Evolutionary conservation across 2,329 filamentous ascomycete species (phyloP).

Genomic region (Graphium sp.): DNA sequence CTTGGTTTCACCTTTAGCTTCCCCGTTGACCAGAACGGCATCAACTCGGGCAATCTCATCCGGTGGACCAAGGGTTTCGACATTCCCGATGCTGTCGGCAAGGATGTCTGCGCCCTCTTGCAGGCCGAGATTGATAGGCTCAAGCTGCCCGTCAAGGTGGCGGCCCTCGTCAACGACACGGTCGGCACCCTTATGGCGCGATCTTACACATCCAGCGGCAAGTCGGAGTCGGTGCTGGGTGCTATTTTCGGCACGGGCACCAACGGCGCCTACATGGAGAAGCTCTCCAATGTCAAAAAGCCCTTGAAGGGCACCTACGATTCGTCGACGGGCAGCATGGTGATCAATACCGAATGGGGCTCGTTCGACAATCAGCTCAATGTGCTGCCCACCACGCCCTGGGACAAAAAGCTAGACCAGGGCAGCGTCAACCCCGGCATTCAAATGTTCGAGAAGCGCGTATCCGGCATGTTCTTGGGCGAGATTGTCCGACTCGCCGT

Average conservation of each 20-base stretch:
- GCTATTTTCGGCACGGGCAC: slow-evolving; percentile 96
- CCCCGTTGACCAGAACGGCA: slow-evolving; percentile 82
- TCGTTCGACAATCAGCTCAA: slow-evolving; percentile 91
- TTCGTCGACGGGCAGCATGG: slow-evolving; percentile 76
- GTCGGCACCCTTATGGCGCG: slow-evolving; percentile 96
- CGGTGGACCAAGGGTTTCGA: slow-evolving; percentile 99
- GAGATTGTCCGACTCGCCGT: slow-evolving; percentile 76
- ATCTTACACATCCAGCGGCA: slow-evolving; percentile 82
- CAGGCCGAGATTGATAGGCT: slow-evolving; percentile 81
- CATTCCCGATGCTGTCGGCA: slow-evolving; percentile 82
- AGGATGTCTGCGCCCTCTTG: slow-evolving; percentile 84
- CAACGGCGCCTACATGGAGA: slow-evolving; percentile 95
- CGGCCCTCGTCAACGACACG: slow-evolving; percentile 91
- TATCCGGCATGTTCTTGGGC: slow-evolving; percentile 95
- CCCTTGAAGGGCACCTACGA: slow-evolving; percentile 55
- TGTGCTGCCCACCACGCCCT: slow-evolving; percentile 71
- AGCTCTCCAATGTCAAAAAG: slow-evolving; percentile 73
- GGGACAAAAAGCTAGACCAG: slow-evolving; percentile 63
- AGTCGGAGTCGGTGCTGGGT: slow-evolving; percentile 74
- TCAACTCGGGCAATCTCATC: slow-evolving; percentile 88
- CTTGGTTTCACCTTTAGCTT: slow-evolving; percentile 99
- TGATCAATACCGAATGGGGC: slow-evolving; percentile 97
- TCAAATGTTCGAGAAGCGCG: slow-evolving; percentile 98
- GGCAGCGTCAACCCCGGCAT: slow-evolving; percentile 81
- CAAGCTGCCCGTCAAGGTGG: slow-evolving; percentile 78